A percentile compares a stretch with the other conserved stretches of the same genome.
phyloP scores from a whole-genome alignment of 495 filamentous ascomycete species.

The Trichoderma orchidacearum region DNA sequence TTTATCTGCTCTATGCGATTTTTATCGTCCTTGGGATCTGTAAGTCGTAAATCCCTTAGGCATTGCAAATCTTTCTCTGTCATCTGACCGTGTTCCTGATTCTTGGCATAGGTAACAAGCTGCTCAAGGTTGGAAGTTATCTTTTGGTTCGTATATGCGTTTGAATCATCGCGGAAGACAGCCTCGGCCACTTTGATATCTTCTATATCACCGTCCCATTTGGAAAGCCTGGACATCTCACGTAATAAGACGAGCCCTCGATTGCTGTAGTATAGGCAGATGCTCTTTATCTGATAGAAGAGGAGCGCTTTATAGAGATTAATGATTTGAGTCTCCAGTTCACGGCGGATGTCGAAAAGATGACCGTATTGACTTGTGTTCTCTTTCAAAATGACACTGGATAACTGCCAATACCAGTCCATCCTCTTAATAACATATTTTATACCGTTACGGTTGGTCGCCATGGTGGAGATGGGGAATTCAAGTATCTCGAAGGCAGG shows the following conservation, averaged over 20 bases:
- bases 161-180: constrained; percentile 7
- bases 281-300: constrained; percentile 20
- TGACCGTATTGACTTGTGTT: constrained; percentile 3
- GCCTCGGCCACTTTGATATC: constrained; percentile 10
- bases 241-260: constrained; percentile 11
- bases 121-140: constrained; percentile 3
- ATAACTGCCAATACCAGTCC: constrained; percentile 20
- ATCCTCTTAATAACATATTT: constrained; percentile 18
- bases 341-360: background rate
- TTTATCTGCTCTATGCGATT: constrained; percentile 24
- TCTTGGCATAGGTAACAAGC: constrained; percentile 3
- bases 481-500: constrained; percentile 6
- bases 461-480: constrained; percentile 13
- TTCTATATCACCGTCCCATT: constrained; percentile 15
- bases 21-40: constrained; percentile 22
- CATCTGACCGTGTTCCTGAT: background rate
- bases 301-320: constrained; percentile 17
- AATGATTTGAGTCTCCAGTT: constrained; percentile 8
- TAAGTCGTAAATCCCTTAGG: constrained; percentile 11
- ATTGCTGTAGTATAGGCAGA: constrained; percentile 17
- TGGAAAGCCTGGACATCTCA: constrained; percentile 5
- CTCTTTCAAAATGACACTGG: constrained; percentile 10
- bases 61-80: constrained; percentile 6
- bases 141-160: constrained; percentile 3
- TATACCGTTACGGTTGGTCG: constrained; percentile 16